Percentiles rank a stretch among this genome's conserved stretches.
Conservation (phyloP, 352 stramenopile genomes). For the Globisporangium solare region DNA sequence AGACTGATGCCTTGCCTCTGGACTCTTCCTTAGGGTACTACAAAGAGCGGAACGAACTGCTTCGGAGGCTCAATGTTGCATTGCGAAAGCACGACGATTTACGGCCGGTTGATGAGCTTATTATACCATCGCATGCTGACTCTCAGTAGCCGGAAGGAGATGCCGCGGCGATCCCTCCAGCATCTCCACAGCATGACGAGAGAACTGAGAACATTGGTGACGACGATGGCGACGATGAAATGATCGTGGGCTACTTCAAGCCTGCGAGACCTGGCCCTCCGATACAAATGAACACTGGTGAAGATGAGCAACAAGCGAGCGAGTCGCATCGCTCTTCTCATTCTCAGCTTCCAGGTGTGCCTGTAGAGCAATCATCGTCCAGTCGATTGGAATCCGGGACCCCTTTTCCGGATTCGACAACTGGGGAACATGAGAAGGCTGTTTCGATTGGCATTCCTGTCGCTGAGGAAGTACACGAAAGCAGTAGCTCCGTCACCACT, state of each 20-base stretch:
- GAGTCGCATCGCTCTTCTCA: background rate
- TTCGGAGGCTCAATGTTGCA: constrained; percentile 32
- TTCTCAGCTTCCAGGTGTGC: background rate
- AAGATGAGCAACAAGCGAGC: background rate
- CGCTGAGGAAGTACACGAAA: constrained; percentile 4
- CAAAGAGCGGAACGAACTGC: constrained; percentile 27
- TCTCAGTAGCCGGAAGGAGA: too few species aligned
- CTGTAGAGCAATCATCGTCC: background rate
- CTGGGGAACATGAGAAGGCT: background rate
- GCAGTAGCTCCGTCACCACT: background rate
- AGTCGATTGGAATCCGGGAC: background rate
- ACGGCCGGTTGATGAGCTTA: background rate
- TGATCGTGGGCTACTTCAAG: constrained; percentile 39
- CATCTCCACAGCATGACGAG: background rate
- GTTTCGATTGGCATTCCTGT: constrained; percentile 7
- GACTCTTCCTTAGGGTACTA: constrained; percentile 21
- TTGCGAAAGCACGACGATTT: constrained; percentile 22
- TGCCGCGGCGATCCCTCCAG: too few species aligned
- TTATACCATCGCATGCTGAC: background rate
- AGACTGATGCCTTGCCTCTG: background rate
- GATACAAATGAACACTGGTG: background rate
- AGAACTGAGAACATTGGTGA: background rate
- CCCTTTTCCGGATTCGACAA: background rate
- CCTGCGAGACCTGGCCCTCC: background rate
- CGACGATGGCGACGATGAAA: constrained; percentile 12